Conservation (phyloP, 2,329 filamentous ascomycete species). For the Sporothrix curviconia region DNA sequence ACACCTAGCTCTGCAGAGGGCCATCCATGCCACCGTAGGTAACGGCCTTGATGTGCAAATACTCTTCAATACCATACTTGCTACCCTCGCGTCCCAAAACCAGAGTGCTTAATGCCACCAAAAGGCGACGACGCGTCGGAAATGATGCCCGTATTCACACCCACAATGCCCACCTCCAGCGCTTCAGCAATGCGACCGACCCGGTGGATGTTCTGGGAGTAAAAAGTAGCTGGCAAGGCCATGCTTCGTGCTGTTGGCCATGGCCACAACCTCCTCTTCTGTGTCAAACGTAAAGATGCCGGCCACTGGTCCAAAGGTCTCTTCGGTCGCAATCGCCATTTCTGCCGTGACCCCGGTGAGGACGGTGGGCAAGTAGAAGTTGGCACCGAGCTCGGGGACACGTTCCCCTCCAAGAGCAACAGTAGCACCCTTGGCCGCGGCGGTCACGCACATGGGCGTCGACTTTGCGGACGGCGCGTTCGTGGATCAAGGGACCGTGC, state of each 20-base stretch:
- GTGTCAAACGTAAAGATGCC: conserved; percentile 22
- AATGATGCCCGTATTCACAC: conserved; percentile 11
- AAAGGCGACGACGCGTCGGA: background rate
- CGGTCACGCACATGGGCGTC: conserved; percentile 23
- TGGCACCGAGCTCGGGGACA: conserved; percentile 47
- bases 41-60: conserved; percentile 65
- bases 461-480: conserved; percentile 29
- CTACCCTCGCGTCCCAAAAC: conserved; percentile 59
- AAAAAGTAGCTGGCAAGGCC: conserved; percentile 28
- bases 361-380: conserved; percentile 67
- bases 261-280: conserved; percentile 29
- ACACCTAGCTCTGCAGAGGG: conserved; percentile 37
- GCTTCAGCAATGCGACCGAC: conserved; percentile 38
- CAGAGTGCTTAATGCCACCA: background rate
- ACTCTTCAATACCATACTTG: conserved; percentile 71
- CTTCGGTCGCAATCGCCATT: conserved; percentile 19
- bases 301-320: conserved; percentile 21
- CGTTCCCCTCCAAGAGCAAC: conserved; percentile 43
- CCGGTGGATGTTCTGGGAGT: conserved; percentile 25
- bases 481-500: conserved; percentile 31
- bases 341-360: conserved; percentile 43
- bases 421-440: conserved; percentile 20
- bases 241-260: conserved; percentile 30
- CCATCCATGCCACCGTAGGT: conserved; percentile 50
- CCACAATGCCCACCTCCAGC: conserved; percentile 59